Conservation (phyloP, 2,329 filamentous ascomycete genomes). For the Pezicula rhizophila region DNA sequence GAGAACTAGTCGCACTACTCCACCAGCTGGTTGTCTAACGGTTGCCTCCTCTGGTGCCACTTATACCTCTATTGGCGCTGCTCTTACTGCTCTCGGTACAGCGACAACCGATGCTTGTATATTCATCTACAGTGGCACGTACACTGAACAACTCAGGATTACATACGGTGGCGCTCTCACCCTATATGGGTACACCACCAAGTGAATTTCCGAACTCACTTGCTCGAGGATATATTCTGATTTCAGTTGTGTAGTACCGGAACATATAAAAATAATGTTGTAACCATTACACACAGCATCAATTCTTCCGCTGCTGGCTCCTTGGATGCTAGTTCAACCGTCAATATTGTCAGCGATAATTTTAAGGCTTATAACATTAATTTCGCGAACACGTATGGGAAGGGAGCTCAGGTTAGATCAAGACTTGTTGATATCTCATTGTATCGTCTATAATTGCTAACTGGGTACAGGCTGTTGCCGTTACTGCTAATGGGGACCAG, state of each 20-base stretch:
- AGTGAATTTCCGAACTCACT: conserved; percentile 9
- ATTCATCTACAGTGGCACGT: conserved; percentile 48
- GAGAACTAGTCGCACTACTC: neutral
- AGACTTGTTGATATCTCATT: neutral
- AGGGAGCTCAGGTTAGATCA: conserved; percentile 32
- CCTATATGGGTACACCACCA: conserved; percentile 43
- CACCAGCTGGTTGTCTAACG: neutral
- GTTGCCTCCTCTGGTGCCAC: neutral
- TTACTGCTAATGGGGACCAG: conserved; percentile 44
- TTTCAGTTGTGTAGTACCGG: conserved; percentile 4
- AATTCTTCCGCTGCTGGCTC: conserved; percentile 7
- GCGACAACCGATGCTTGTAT: conserved; percentile 25
- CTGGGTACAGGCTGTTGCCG: conserved; percentile 35
- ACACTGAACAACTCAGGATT: conserved; percentile 44
- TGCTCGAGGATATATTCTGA: too few relatives aligned
- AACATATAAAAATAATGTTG: conserved; percentile 6
- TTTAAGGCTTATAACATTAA: conserved; percentile 53
- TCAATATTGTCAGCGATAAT: conserved; percentile 39
- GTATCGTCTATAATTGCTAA: neutral
- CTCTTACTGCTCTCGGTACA: neutral
- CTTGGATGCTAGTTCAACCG: conserved; percentile 34
- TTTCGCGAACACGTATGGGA: conserved; percentile 39
- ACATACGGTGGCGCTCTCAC: conserved; percentile 5
- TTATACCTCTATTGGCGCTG: neutral
- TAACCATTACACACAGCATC: conserved; percentile 5